phyloP scores from a whole-genome alignment of 1,139 yeast species.

The Suhomyces panamericanus region DNA sequence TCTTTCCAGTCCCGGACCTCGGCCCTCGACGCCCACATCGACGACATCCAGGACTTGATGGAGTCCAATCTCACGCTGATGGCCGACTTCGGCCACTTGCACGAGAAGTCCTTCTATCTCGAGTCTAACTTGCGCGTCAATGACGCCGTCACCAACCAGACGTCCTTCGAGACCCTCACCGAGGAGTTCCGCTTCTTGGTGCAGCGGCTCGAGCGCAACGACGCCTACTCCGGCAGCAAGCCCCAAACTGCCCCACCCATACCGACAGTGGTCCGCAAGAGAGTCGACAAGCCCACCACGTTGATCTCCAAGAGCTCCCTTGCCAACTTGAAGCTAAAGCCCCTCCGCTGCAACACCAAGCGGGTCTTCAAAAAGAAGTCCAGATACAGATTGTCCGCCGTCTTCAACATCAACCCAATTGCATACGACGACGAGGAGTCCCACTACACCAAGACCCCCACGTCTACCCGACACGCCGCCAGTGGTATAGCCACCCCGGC shows the following conservation, averaged over 20 bases:
- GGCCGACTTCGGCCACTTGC: constrained; percentile 31
- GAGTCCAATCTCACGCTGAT: constrained; percentile 25
- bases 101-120: constrained; percentile 35
- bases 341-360: constrained; percentile 35
- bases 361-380: constrained; percentile 44
- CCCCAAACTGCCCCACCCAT: background rate
- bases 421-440: constrained; percentile 17
- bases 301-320: constrained; percentile 26
- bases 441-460: constrained; percentile 6
- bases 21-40: constrained; percentile 33
- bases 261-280: background rate
- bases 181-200: constrained; percentile 38
- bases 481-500: constrained; percentile 1
- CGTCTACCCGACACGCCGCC: background rate
- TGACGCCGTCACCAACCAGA: constrained; percentile 41
- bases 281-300: background rate
- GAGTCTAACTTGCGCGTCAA: constrained; percentile 36
- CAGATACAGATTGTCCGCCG: constrained; percentile 39
- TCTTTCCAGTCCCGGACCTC: constrained; percentile 24
- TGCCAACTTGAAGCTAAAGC: constrained; percentile 43
- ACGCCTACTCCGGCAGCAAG: constrained; percentile 6
- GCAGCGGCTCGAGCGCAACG: constrained; percentile 15
- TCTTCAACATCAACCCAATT: constrained; percentile 42
- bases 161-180: constrained; percentile 51
- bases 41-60: constrained; percentile 28